Conservation (phyloP, 371 early-diverging fungal genomes). For the Umbelopsis sp. region DNA sequence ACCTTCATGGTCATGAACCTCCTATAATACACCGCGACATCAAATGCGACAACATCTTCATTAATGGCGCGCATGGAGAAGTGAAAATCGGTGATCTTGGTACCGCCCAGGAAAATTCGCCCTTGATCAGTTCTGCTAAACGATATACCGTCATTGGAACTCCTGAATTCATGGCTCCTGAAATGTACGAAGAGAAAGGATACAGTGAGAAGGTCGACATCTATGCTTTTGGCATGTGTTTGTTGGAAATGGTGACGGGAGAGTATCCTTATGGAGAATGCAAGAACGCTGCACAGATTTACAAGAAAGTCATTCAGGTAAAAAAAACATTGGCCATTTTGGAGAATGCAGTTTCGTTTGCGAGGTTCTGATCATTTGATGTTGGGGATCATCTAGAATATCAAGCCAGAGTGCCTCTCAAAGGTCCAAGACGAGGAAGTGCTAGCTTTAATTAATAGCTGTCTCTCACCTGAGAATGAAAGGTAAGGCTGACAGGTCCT, state of each 20-base stretch:
- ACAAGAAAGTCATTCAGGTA: conserved; percentile 76
- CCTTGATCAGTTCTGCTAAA: conserved; percentile 70
- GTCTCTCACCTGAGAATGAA: conserved; percentile 71
- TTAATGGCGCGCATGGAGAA: conserved; percentile 90
- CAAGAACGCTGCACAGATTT: conserved; percentile 86
- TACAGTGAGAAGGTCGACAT: conserved; percentile 92
- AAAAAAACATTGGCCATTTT: no score
- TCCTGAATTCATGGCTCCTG: conserved; percentile 97
- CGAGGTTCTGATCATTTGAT: not conserved
- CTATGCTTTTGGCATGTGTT: conserved; percentile 94
- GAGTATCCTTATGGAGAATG: conserved; percentile 92
- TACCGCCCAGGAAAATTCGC: conserved; percentile 66
- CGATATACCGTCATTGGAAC: conserved; percentile 90
- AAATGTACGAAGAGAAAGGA: conserved; percentile 89
- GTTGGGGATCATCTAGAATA: conserved; percentile 52
- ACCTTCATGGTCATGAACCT: conserved; percentile 82
- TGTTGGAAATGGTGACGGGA: conserved; percentile 89
- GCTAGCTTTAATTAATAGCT: conserved; percentile 74
- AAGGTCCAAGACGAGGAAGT: conserved; percentile 76
- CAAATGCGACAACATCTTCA: conserved; percentile 90
- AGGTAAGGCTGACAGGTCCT: conserved; percentile 38
- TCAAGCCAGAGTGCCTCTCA: conserved; percentile 79
- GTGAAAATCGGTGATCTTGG: conserved; percentile 96
- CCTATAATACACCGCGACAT: conserved; percentile 93
- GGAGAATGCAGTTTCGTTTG: conserved; percentile 16